Base-by-base conservation (phyloP, 371 early-diverging fungal species). In the Dipsacomyces acuminosporus region DNA sequence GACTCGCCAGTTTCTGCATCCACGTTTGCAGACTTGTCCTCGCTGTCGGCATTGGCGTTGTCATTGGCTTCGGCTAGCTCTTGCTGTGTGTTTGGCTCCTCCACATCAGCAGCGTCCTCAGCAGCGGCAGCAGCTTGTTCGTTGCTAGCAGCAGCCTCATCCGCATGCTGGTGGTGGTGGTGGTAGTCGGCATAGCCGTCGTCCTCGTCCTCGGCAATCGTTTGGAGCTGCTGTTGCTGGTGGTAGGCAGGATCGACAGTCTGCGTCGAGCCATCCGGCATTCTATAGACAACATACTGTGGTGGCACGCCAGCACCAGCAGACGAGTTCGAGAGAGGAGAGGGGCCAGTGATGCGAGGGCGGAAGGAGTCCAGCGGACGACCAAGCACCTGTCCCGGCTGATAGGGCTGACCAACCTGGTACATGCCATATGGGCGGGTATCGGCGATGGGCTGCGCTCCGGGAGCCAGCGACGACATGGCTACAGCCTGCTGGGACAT, bases 171-270 rank as follows among this genome's bases (percentile, higher is more conserved):
- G 3, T 21, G 22, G 15, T 45, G 47, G 18, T n/a, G 26, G 18
- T 40, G 24, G 6, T 40, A n/a, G 8, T 41, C 43, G 24, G 40
- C 19, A 8, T 43, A 24, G 11, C 33, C 41, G 41, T 70, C 63
- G 38, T 56, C 71, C 5, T 67, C 72, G 45, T 58, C 72, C 35
- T 72, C 72, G 26, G 72, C 54, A 41, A 71, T 71, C 9, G 71
- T 61, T 19, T 69, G 71, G n/a, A 71, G 54, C 17, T 52, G 53
- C 21, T 24, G 48, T 19, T 54, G 52, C 36, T 58, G 69, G 41
- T 51, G 61, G 17, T 38, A 23, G 5, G 54, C 17, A 11, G 30
- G 30, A 14, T 70, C 67, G 13, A 54, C 42, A 9, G 64, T 20
- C 21, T 71, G 71, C 1, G 59, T 54, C 9, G 67, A 46, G 22